These are phyloP conservation scores for Cruciata laevipes DNA, from an alignment of 257 asterid species.

Conservation along the genomic window DNA sequence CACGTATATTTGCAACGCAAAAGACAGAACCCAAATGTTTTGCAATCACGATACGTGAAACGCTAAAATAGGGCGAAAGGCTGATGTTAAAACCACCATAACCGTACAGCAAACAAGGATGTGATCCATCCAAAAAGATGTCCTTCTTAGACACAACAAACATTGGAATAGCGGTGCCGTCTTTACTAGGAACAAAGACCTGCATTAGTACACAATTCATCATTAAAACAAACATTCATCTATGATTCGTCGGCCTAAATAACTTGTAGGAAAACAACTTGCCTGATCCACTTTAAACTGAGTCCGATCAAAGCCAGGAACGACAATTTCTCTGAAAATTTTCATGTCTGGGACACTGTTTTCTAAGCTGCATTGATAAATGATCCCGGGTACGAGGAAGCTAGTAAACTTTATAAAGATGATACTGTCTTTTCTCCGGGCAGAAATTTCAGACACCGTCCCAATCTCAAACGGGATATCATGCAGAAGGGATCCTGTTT, in stretches of 20 bases:
- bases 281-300: conserved; percentile 79
- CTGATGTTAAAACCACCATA: conserved; percentile 88
- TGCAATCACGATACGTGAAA: conserved; percentile 50
- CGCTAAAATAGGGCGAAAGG: conserved; percentile 61
- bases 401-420: conserved; percentile 68
- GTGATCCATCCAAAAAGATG: conserved; percentile 67
- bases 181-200: conserved; percentile 84
- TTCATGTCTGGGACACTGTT: conserved; percentile 46
- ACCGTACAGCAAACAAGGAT: conserved; percentile 76
- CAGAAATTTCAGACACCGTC: conserved; percentile 56
- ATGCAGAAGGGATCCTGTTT: conserved; percentile 61
- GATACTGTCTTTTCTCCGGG: conserved; percentile 54
- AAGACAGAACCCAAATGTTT: conserved; percentile 62
- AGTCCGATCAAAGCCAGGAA: conserved; percentile 72
- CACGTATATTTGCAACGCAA: conserved; percentile 90
- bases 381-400: conserved; percentile 80
- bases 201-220: conserved; percentile 17
- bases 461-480: conserved; percentile 80
- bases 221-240: neutral
- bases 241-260: neutral
- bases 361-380: conserved; percentile 61
- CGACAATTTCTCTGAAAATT: conserved; percentile 63
- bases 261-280: conserved; percentile 13
- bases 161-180: conserved; percentile 66
- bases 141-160: conserved; percentile 76